Percentiles rank a stretch among this genome's conserved stretches.
phyloP scores from a whole-genome alignment of 345 rosid genomes.

The Hypericum androsaemum region DNA sequence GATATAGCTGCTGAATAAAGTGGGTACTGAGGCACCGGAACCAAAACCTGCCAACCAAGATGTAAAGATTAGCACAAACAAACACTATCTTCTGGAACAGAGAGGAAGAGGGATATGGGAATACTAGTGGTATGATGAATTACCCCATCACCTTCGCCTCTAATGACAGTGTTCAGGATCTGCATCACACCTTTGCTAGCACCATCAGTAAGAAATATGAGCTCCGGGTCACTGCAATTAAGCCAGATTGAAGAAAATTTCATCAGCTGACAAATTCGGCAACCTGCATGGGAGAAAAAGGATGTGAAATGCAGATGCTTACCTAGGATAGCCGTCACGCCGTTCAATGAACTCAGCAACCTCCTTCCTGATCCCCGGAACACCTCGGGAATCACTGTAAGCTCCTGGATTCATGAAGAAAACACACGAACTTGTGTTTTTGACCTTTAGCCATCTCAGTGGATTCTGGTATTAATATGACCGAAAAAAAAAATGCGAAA shows the following conservation, averaged over 20 bases:
- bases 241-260: constrained; percentile 17
- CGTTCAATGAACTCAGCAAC: constrained; percentile 86
- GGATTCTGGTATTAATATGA: too few relatives aligned
- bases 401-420: constrained; percentile 46
- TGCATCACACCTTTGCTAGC: constrained; percentile 99
- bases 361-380: constrained; percentile 85
- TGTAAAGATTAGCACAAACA: constrained; percentile 7
- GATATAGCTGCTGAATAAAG: constrained; percentile 94
- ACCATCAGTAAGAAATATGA: constrained; percentile 93
- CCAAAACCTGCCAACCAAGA: constrained; percentile 49
- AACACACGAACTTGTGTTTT: constrained; percentile 7
- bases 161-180: constrained; percentile 73
- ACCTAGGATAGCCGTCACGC: constrained; percentile 99
- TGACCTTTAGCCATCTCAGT: neutral
- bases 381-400: constrained; percentile 93
- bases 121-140: constrained; percentile 3
- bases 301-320: constrained; percentile 18
- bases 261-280: constrained; percentile 17
- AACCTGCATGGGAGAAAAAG: constrained; percentile 1
- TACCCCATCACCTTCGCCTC: constrained; percentile 89
- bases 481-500: too few relatives aligned
- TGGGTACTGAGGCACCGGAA: constrained; percentile 98
- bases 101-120: neutral
- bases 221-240: constrained; percentile 78
- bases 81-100: neutral